Conservation (phyloP, 1,139 yeast species). For the Nakaseomyces uthaithaninus region DNA sequence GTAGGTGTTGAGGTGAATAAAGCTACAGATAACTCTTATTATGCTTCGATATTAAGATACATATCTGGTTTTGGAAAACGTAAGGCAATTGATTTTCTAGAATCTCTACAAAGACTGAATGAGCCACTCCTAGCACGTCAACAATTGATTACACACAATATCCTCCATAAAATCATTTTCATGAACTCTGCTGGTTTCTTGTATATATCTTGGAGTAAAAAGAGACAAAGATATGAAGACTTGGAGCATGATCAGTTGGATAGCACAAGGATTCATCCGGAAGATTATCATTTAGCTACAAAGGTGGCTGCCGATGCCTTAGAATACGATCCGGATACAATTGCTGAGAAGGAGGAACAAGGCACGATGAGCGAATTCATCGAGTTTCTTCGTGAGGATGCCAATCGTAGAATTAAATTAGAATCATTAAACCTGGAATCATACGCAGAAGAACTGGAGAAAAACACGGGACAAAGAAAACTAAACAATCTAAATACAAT, state of each 20-base stretch:
- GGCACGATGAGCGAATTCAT: constrained; percentile 71
- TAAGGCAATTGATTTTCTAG: constrained; percentile 79
- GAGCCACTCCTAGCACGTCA: constrained; percentile 60
- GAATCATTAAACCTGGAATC: constrained; percentile 85
- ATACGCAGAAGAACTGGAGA: constrained; percentile 85
- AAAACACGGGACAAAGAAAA: constrained; percentile 38
- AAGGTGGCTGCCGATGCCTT: constrained; percentile 98
- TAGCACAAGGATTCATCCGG: constrained; percentile 95
- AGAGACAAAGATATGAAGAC: constrained; percentile 41
- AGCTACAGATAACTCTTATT: constrained; percentile 62
- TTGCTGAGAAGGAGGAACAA: constrained; percentile 60
- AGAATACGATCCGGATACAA: constrained; percentile 91
- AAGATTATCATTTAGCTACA: constrained; percentile 89
- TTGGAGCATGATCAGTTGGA: constrained; percentile 74
- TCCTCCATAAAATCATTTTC: constrained; percentile 72
- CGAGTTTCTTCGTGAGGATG: constrained; percentile 69
- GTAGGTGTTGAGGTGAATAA: constrained; percentile 92
- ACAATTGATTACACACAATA: constrained; percentile 70
- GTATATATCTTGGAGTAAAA: constrained; percentile 58
- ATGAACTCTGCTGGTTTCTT: constrained; percentile 89
- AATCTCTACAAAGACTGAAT: constrained; percentile 58
- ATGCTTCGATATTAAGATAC: constrained; percentile 64
- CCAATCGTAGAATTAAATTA: constrained; percentile 48
- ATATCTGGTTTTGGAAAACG: constrained; percentile 93
- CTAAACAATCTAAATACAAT: constrained; percentile 45